These are phyloP conservation scores for Candida ficus DNA, from an alignment of 805 yeast species.

Conservation along the genomic window DNA sequence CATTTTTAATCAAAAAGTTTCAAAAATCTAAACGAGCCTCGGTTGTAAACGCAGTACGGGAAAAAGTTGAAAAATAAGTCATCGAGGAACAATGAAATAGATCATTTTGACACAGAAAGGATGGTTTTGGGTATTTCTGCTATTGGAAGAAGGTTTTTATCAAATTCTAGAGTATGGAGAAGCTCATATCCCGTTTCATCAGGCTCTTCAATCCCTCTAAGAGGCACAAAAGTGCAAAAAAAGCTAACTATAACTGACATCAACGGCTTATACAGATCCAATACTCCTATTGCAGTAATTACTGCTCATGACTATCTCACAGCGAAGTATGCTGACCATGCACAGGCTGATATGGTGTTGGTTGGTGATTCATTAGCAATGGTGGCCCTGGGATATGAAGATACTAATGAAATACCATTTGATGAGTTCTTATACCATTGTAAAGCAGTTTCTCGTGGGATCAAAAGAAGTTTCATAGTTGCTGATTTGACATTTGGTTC, in stretches of 20 bases:
- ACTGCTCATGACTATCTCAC: conserved; percentile 89
- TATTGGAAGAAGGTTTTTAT: background rate
- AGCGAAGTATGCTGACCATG: conserved; percentile 59
- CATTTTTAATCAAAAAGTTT: too few species aligned
- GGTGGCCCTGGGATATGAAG: conserved; percentile 79
- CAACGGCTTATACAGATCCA: conserved; percentile 26
- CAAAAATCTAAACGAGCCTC: background rate
- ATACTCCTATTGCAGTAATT: conserved; percentile 45
- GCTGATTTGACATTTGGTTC: conserved; percentile 91
- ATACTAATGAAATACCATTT: conserved; percentile 69
- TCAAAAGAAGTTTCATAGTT: conserved; percentile 56
- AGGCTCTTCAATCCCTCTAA: background rate
- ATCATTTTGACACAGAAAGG: too few species aligned
- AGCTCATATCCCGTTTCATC: background rate
- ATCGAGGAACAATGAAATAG: too few species aligned
- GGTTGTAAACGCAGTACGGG: too few species aligned
- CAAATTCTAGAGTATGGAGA: background rate
- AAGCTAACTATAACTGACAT: conserved; percentile 35
- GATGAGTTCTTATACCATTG: conserved; percentile 79
- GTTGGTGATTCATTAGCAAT: conserved; percentile 93
- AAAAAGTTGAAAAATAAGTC: too few species aligned
- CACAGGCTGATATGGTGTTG: conserved; percentile 63
- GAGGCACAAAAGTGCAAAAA: too few species aligned
- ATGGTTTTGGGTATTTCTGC: too few species aligned
- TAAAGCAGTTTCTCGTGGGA: conserved; percentile 71